Evolutionary conservation across 495 filamentous ascomycete species (phyloP).

Genomic region (Neurospora sp.): DNA sequence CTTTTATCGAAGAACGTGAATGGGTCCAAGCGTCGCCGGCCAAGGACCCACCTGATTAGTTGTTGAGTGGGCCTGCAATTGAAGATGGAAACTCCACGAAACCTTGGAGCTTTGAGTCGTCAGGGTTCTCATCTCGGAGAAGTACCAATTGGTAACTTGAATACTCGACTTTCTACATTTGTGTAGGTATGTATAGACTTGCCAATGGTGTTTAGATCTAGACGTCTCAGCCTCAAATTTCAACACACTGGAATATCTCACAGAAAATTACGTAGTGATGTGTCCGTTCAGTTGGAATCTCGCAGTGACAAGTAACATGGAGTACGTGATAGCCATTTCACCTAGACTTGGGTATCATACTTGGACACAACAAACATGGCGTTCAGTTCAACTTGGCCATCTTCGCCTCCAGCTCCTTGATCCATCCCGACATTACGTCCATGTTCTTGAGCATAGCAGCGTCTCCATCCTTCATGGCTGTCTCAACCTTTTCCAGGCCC

Average conservation of each 20-base stretch:
- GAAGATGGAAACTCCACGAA: not conserved
- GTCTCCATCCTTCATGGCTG: constrained; percentile 57
- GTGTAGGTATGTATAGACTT: not conserved
- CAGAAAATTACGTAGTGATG: not conserved
- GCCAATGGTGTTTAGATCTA: not conserved
- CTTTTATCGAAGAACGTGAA: not conserved
- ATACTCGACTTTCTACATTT: not conserved
- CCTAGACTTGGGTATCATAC: constrained; percentile 20
- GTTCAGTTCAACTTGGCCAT: constrained; percentile 45
- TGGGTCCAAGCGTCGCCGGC: not conserved
- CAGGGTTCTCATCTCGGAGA: not conserved
- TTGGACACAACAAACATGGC: not conserved
- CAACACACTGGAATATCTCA: no score
- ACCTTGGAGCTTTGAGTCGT: not conserved
- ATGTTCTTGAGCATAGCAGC: constrained; percentile 66
- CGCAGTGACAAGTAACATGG: not conserved
- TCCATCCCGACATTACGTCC: constrained; percentile 75
- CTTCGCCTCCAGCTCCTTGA: constrained; percentile 73
- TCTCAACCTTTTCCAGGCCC: constrained; percentile 69
- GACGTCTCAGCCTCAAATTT: not conserved
- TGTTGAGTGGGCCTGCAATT: not conserved
- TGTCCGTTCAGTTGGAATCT: not conserved
- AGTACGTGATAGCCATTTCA: not conserved
- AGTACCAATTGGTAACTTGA: not conserved
- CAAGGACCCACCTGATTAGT: not conserved